Evolutionary conservation across 352 stramenopile genomes (phyloP), one percentile per base, ranked within the genome.

Genomic region (Phytophthora idaei): DNA sequence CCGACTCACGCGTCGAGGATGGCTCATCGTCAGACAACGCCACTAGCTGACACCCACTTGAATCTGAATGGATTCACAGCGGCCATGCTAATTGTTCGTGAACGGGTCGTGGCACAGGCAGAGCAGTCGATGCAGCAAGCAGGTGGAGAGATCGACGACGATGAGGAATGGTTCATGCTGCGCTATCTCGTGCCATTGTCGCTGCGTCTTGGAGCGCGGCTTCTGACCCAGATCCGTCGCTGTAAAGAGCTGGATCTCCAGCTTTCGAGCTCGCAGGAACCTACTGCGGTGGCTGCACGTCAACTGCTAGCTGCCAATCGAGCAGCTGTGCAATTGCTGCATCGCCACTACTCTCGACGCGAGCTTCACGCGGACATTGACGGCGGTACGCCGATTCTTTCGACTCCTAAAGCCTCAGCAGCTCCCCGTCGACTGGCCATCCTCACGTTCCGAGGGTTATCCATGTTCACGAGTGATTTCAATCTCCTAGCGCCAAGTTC

Each of bases 91-190:
- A 81, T 89, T 53, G 78, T 89, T 7, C 69, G 78, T 6, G 81
- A 90, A 45, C 73, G 80, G 5, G 74, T 83, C 15, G 77, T 85
- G 25, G 71, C 77, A 11, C 57, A 80, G 49, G 57, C 63, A n/a
- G 81, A 88, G 44, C 75, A 84, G 17, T 67, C 68, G 10, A 61
- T 60, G 49, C 60, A 74, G 12, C 51, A 70, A 53, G 48, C 51
- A 8, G 52, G 64, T n/a, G 55, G 69, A 39, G 63, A 85, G 48
- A 89, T 89, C 39, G 76, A 89, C 25, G 76, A 89, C 59, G 81
- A 85, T 58, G 79, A 87, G 37, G 81, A 85, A 58, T 89, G 81
- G 79, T 86, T 90, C 44, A 74, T 87, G 61, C 68, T 78, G 17
- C 78, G 77, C 5, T 89, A 73, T 42, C 51, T 90, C n/a, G 61